Conservation (phyloP, 148 eudicot species). For the Rhododendron mucronatum region DNA sequence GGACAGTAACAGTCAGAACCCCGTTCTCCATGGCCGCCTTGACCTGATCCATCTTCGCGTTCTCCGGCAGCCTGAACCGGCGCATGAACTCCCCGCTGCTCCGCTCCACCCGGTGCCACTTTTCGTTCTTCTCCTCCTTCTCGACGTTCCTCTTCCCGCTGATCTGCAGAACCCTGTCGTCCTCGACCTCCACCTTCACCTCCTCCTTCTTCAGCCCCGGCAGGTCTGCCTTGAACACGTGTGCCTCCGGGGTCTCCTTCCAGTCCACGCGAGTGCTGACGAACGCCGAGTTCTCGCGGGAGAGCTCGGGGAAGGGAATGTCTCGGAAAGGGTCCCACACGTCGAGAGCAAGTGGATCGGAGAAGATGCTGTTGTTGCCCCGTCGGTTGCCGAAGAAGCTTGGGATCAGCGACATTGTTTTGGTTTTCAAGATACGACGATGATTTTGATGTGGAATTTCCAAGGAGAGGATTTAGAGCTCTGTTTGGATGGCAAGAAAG, state of each 20-base stretch:
- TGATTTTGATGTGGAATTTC: too few species aligned
- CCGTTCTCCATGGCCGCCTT: slow-evolving; percentile 48
- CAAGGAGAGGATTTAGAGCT: neutral
- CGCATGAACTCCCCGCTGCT: slow-evolving; percentile 38
- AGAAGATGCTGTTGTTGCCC: slow-evolving; percentile 5
- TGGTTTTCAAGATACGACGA: neutral
- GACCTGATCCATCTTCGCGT: slow-evolving; percentile 30
- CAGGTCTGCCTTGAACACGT: slow-evolving; percentile 44
- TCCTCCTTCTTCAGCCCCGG: slow-evolving; percentile 31
- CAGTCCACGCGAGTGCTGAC: slow-evolving; percentile 29
- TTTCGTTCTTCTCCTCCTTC: slow-evolving; percentile 40
- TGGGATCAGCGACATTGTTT: slow-evolving; percentile 31
- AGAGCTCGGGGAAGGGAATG: neutral
- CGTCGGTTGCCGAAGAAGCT: slow-evolving; percentile 28
- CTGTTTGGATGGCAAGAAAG: neutral
- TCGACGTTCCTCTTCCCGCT: slow-evolving; percentile 45
- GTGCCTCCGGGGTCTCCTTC: slow-evolving; percentile 52
- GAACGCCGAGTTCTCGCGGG: slow-evolving; percentile 18
- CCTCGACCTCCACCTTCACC: slow-evolving; percentile 48
- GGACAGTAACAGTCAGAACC: slow-evolving; percentile 41
- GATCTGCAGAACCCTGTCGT: slow-evolving; percentile 34
- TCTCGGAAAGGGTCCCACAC: slow-evolving; percentile 35
- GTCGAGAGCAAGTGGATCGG: slow-evolving; percentile 7
- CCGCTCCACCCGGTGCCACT: slow-evolving; percentile 16
- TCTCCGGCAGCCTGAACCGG: slow-evolving; percentile 41